Percentiles rank a stretch among this genome's conserved stretches.
These are phyloP conservation scores for Pyrus bretschneideri DNA, from an alignment of 306 rosid genomes.

Conservation along the genomic window DNA sequence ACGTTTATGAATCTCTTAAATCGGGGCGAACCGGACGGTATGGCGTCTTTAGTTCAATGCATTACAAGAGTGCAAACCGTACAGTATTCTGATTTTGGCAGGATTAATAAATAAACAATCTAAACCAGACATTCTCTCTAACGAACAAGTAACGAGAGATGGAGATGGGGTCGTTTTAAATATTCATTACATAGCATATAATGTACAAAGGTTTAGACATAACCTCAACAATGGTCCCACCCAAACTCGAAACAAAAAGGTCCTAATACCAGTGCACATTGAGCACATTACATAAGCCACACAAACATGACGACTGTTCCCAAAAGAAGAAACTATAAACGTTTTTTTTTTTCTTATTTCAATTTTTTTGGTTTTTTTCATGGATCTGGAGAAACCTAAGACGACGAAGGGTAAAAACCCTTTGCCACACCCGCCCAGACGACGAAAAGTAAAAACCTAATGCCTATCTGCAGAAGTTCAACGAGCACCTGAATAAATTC, in stretches of 20 bases:
- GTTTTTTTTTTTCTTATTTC: background rate
- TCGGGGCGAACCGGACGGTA: too few relatives aligned
- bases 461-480: background rate
- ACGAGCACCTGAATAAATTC: background rate
- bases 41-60: too few relatives aligned
- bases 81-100: background rate
- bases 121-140: background rate
- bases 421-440: background rate
- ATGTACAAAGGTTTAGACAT: background rate
- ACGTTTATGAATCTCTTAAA: too few relatives aligned
- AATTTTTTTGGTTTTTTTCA: background rate
- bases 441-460: background rate
- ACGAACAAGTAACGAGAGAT: background rate
- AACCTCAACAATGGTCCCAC: background rate
- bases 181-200: slow-evolving; percentile 5
- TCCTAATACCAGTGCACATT: background rate
- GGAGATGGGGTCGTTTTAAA: background rate
- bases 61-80: too few relatives aligned
- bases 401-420: background rate
- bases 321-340: background rate
- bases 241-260: background rate
- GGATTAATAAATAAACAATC: background rate
- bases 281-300: background rate
- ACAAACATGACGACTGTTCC: background rate
- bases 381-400: background rate